Conservation (phyloP, 108 stramenopile genomes). For the Parietichytrium sp. region DNA sequence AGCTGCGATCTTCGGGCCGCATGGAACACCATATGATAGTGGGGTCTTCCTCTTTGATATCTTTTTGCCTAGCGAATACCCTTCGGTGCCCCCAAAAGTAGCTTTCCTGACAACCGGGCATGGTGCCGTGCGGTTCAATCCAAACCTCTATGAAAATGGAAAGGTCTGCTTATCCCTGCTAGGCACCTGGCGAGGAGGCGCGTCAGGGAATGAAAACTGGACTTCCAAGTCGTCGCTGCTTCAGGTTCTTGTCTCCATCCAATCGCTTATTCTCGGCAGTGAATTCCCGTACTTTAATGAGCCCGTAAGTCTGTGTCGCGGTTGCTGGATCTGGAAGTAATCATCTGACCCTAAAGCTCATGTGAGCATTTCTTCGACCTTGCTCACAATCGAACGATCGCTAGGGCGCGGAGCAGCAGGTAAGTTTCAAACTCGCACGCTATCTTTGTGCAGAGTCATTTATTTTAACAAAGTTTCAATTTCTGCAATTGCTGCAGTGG, state of each 20-base stretch:
- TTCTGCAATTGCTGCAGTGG: too few relatives aligned
- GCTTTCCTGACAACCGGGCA: conserved; percentile 56
- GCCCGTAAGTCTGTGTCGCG: conserved; percentile 41
- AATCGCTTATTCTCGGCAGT: conserved; percentile 53
- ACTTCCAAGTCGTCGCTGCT: conserved; percentile 48
- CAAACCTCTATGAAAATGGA: conserved; percentile 50
- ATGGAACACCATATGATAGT: conserved; percentile 57
- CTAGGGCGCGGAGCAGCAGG: too few relatives aligned
- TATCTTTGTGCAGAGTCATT: too few relatives aligned
- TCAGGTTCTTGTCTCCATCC: conserved; percentile 63
- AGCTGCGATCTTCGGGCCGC: conserved; percentile 30
- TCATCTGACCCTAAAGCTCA: too few relatives aligned
- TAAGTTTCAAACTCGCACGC: too few relatives aligned
- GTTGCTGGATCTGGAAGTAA: too few relatives aligned
- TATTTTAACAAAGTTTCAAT: too few relatives aligned
- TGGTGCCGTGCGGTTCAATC: conserved; percentile 57
- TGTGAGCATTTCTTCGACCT: too few relatives aligned
- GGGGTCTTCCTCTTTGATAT: conserved; percentile 60
- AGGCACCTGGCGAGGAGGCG: conserved; percentile 61
- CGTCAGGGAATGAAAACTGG: conserved; percentile 44
- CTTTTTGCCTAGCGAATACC: conserved; percentile 50
- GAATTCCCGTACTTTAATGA: conserved; percentile 61
- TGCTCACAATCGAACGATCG: too few relatives aligned
- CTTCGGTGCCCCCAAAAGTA: conserved; percentile 51
- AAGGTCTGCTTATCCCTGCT: conserved; percentile 61